phyloP scores from a whole-genome alignment of 2,329 filamentous ascomycete species.

The Ciborinia camelliae region DNA sequence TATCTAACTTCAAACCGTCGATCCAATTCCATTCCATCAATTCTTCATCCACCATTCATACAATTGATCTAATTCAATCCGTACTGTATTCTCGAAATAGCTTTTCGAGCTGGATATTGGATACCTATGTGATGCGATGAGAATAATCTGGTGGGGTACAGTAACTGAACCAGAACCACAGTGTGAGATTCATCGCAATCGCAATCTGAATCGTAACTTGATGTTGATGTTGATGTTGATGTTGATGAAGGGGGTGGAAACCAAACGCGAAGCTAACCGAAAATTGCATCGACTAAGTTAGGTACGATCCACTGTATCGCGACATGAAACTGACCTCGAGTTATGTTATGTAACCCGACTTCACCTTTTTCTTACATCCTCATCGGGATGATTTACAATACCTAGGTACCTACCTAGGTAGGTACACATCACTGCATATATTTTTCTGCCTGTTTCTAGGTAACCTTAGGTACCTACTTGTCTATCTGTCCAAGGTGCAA shows the following conservation, averaged over 20 bases:
- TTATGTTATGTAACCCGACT: too few species aligned
- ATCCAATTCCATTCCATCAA: too few species aligned
- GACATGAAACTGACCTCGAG: background rate
- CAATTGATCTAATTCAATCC: background rate
- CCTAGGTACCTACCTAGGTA: background rate
- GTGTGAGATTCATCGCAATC: background rate
- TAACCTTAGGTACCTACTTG: too few species aligned
- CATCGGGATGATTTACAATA: background rate
- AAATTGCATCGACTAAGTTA: background rate
- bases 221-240: too few species aligned
- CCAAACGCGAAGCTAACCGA: background rate
- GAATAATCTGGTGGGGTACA: background rate
- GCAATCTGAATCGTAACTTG: too few species aligned
- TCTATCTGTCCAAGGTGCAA: background rate
- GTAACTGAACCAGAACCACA: too few species aligned
- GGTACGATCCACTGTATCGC: background rate
- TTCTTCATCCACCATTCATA: background rate
- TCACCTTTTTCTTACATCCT: background rate
- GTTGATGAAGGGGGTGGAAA: background rate
- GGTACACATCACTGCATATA: background rate
- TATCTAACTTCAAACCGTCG: background rate
- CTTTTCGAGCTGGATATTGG: background rate
- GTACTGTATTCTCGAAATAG: background rate
- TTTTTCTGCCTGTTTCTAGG: too few species aligned
- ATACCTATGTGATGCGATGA: constrained; percentile 1